phyloP scores from a whole-genome alignment of 495 filamentous ascomycete genomes.

The Tuber melanosporum region DNA sequence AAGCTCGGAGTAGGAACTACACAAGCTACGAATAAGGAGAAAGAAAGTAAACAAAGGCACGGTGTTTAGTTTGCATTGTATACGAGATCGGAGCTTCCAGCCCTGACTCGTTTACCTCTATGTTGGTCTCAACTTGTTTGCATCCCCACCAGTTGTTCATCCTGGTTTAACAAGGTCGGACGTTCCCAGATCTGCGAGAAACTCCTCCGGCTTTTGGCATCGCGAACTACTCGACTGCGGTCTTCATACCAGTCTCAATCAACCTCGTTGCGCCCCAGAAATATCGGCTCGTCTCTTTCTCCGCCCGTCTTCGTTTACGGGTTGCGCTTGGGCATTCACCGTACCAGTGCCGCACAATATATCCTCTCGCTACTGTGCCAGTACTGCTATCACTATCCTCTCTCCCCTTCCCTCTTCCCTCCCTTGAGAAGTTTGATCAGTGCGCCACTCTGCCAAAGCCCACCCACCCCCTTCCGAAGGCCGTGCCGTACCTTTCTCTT shows the following conservation, averaged over 20 bases:
- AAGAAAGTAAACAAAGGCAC: not conserved
- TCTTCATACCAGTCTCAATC: not conserved
- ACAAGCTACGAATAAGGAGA: not conserved
- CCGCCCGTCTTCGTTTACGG: not conserved
- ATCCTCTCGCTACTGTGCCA: not conserved
- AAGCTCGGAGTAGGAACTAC: not conserved
- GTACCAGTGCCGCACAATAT: not conserved
- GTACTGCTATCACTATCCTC: not conserved
- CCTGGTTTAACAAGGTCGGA: not conserved
- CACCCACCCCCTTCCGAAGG: conserved; percentile 1
- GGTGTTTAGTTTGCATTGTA: not conserved
- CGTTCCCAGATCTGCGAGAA: not conserved
- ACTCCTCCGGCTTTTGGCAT: not conserved
- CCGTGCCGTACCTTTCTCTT: not conserved
- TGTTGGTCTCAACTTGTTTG: not conserved
- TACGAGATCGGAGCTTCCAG: not conserved
- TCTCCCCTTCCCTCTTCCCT: not conserved
- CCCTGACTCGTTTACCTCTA: not conserved
- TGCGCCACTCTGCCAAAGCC: not conserved
- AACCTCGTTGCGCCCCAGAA: not conserved
- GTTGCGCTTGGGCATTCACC: not conserved
- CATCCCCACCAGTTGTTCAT: not conserved
- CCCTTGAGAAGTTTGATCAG: not conserved
- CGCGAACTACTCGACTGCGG: not conserved
- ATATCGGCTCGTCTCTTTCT: not conserved